Base-by-base conservation (phyloP, 768 basidiomycete species). In the Zangia roseola region DNA sequence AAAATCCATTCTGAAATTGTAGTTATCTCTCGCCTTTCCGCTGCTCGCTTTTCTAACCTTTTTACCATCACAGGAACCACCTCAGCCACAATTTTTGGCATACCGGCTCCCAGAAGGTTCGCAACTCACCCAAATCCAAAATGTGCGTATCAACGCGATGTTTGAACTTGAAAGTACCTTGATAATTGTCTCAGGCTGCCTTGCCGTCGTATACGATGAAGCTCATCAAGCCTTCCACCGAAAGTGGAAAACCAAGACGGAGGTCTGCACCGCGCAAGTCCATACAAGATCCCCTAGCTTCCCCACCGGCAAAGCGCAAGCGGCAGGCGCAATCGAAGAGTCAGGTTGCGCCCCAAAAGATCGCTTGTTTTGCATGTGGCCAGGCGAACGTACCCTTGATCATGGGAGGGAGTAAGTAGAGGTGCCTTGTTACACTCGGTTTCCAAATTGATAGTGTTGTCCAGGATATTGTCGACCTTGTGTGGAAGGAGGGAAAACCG, bases 351-450 rank as follows among this genome's bases (percentile, higher is more conserved):
- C 73, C 79, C 10, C 69, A 72, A 1, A 67, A 71, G 36, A 81
- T 81, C 8, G 69, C 75, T 26, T 90, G 87, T 53, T 68, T 75
- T 33, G 68, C 78, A 6, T 90, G 87, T 63, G 77, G 78, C 37
- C 76, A 80, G 61, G 79, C 76, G 14, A 84, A 86, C 58, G 87
- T 89, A 13, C 88, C 88, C 7, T 72, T 90, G n/a, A 79, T 88
- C 44, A 73, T 83, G 62, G 86, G 86, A 49, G 88, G 87, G 35
- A 76, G 88, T 88, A 55, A 75, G 86, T 76, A 31, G 38, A 30
- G 17, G 9, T 6, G 10, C 21, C 13, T 31, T 33, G 13, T 25
- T 30, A 24, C 19, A 8, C 16, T n/a, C 40, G 21, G 5, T 46
- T 25, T 23, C 40, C 19, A 39, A 8, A 24, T 40, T 45, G 28